Evolutionary conservation across 2,329 filamentous ascomycete genomes (phyloP).

Genomic region (Microdochium nivale): DNA sequence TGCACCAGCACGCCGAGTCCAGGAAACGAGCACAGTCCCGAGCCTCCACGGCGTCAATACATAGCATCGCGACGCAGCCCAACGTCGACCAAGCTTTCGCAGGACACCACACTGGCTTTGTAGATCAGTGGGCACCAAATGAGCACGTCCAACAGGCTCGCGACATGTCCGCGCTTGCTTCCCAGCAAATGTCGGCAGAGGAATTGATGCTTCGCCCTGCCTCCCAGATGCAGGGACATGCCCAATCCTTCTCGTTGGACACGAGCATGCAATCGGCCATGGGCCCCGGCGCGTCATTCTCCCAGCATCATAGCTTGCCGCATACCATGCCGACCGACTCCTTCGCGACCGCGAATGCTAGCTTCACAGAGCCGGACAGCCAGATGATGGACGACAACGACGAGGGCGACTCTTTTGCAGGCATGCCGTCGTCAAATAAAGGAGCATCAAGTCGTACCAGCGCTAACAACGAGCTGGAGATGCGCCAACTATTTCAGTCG

Average conservation of each 20-base stretch:
- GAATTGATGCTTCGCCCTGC: slow-evolving; percentile 51
- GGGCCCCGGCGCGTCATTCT: slow-evolving; percentile 32
- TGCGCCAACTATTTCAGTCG: slow-evolving; percentile 63
- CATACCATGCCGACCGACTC: slow-evolving; percentile 47
- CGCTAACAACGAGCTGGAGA: slow-evolving; percentile 73
- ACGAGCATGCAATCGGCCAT: slow-evolving; percentile 39
- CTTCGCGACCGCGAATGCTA: slow-evolving; percentile 36
- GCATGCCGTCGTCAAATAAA: slow-evolving; percentile 34
- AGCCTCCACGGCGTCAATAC: slow-evolving; percentile 48
- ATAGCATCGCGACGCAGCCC: slow-evolving; percentile 43
- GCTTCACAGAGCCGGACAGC: slow-evolving; percentile 48
- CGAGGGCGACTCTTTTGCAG: slow-evolving; percentile 43
- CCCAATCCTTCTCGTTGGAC: slow-evolving; percentile 39
- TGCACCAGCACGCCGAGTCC: slow-evolving; percentile 19
- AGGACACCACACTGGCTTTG: slow-evolving; percentile 31
- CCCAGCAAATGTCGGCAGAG: slow-evolving; percentile 43
- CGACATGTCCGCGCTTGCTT: slow-evolving; percentile 26
- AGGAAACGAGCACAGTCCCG: slow-evolving; percentile 44
- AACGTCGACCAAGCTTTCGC: slow-evolving; percentile 40
- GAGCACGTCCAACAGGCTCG: slow-evolving; percentile 31
- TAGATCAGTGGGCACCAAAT: slow-evolving; percentile 39
- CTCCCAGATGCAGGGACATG: slow-evolving; percentile 41
- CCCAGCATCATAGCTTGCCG: slow-evolving; percentile 30
- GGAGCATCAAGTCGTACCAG: slow-evolving; percentile 54
- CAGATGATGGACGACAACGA: slow-evolving; percentile 54